These are phyloP conservation scores for Xylaria sp. DNA, from an alignment of 2,329 filamentous ascomycete genomes.

Conservation along the genomic window DNA sequence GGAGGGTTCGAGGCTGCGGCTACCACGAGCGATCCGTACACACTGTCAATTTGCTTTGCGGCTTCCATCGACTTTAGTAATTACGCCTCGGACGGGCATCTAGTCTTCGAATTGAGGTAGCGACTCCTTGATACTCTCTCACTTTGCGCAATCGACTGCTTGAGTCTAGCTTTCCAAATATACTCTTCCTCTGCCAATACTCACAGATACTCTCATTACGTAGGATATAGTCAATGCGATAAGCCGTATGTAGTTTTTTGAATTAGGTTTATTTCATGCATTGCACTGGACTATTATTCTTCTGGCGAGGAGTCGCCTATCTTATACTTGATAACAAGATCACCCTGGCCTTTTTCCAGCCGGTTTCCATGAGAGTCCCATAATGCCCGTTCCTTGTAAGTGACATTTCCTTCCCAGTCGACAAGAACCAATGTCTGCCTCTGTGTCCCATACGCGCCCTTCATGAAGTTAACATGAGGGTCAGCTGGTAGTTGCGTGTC, in stretches of 20 bases:
- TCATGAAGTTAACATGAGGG: constrained; percentile 53
- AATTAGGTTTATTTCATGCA: not conserved
- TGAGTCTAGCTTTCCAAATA: not conserved
- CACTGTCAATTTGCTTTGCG: not conserved
- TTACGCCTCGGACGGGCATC: not conserved
- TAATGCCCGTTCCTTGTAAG: constrained; percentile 63
- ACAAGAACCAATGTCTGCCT: constrained; percentile 67
- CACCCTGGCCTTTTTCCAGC: constrained; percentile 59
- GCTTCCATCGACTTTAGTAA: too few species aligned
- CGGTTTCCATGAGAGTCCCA: constrained; percentile 64
- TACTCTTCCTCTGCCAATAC: too few species aligned
- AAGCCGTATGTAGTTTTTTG: not conserved
- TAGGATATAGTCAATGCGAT: too few species aligned
- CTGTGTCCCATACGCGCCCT: constrained; percentile 69
- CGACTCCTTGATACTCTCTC: not conserved
- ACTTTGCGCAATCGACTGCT: not conserved
- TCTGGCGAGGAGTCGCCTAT: constrained; percentile 50
- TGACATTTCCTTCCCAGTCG: constrained; percentile 67
- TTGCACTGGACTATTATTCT: not conserved
- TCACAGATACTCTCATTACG: too few species aligned
- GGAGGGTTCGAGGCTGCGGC: too few species aligned
- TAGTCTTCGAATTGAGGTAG: not conserved
- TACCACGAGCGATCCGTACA: not conserved
- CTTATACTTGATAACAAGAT: constrained; percentile 60
- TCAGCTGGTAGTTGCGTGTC: constrained; percentile 48